Percentiles rank a stretch among this genome's conserved stretches.
Evolutionary conservation across 2,329 filamentous ascomycete genomes (phyloP).

Genomic region (Pseudocercospora cruenta): DNA sequence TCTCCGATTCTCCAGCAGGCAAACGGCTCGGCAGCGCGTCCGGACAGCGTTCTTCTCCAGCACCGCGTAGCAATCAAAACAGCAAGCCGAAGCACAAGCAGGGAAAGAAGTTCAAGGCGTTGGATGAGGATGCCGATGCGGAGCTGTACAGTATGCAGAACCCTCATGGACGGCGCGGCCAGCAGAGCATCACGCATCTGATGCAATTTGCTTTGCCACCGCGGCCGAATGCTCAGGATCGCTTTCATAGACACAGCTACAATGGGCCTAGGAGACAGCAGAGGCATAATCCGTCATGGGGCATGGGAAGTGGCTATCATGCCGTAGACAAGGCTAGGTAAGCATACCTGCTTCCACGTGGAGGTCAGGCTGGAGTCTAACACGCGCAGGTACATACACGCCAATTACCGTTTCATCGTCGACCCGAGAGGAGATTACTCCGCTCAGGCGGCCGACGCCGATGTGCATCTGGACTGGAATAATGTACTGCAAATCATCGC

Average conservation of each 20-base stretch:
- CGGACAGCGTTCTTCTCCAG: conserved; percentile 24
- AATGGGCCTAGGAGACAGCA: conserved; percentile 46
- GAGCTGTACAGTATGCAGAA: conserved; percentile 55
- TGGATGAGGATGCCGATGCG: conserved; percentile 85
- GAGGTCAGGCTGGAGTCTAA: conserved; percentile 18
- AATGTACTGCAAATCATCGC: conserved; percentile 89
- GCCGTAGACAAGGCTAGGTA: conserved; percentile 87
- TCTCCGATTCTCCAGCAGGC: conserved; percentile 48
- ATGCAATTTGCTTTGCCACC: conserved; percentile 87
- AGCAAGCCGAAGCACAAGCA: conserved; percentile 82
- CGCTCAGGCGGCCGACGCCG: conserved; percentile 80
- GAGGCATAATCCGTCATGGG: conserved; percentile 78
- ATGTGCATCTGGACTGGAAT: conserved; percentile 87
- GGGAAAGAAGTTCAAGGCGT: conserved; percentile 68
- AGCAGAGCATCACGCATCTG: conserved; percentile 95
- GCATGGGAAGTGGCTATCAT: conserved; percentile 85
- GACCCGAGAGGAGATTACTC: conserved; percentile 79
- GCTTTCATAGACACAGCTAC: conserved; percentile 43
- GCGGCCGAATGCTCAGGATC: conserved; percentile 64
- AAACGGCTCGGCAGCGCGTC: conserved; percentile 33
- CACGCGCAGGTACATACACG: conserved; percentile 74
- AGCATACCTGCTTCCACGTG: conserved; percentile 10
- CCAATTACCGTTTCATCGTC: conserved; percentile 97
- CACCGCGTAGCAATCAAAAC: conserved; percentile 75
- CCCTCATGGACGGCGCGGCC: conserved; percentile 71